phyloP scores from a whole-genome alignment of 2,329 filamentous ascomycete species.

The Hypoxylon rubiginosum region DNA sequence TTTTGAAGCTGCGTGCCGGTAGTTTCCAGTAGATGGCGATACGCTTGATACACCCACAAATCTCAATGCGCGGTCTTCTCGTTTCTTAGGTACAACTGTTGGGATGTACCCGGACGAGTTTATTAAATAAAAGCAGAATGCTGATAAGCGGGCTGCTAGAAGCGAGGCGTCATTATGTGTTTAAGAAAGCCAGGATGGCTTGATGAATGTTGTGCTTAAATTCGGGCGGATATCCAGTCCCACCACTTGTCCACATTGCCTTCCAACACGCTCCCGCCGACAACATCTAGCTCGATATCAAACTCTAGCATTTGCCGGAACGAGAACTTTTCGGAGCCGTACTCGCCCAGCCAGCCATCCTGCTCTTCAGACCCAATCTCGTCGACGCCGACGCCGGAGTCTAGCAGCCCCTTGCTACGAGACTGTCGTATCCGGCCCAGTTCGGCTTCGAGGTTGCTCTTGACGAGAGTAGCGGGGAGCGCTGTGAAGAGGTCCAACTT shows the following conservation, averaged over 20 bases:
- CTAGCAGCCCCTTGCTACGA: constrained; percentile 83
- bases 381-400: constrained; percentile 80
- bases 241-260: constrained; percentile 87
- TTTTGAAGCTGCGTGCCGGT: neutral
- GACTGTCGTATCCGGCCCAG: constrained; percentile 82
- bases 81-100: neutral
- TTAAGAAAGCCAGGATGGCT: neutral
- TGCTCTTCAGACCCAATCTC: constrained; percentile 75
- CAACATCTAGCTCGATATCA: constrained; percentile 80
- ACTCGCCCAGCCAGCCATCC: constrained; percentile 87
- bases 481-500: constrained; percentile 97
- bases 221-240: constrained; percentile 84
- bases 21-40: neutral
- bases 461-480: constrained; percentile 82
- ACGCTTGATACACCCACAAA: neutral
- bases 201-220: constrained; percentile 62
- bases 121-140: neutral
- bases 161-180: neutral
- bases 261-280: constrained; percentile 79
- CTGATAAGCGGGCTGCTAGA: neutral
- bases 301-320: constrained; percentile 89
- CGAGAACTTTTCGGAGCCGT: constrained; percentile 80
- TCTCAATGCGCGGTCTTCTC: neutral
- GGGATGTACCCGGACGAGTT: neutral
- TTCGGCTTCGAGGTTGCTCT: constrained; percentile 81